A percentile compares a stretch with the other conserved stretches of the same genome.
Conservation (phyloP, 2,329 filamentous ascomycete genomes). For the Paecilomyces variotii region DNA sequence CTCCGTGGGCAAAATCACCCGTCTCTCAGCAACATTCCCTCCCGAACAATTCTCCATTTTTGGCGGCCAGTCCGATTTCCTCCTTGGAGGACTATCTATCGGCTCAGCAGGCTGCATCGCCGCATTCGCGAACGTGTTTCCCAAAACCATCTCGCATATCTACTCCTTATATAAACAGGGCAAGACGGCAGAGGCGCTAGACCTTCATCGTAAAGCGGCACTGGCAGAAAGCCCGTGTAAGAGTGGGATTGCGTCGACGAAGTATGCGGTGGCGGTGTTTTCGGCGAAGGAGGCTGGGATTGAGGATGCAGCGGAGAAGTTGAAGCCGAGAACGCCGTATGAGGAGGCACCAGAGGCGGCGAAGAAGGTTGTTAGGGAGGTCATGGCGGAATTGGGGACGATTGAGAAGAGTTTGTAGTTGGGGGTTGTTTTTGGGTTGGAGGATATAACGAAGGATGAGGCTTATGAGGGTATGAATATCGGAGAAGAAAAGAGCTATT, state of each 20-base stretch:
- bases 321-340: constrained; percentile 57
- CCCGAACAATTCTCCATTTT: constrained; percentile 57
- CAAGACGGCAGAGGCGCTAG: constrained; percentile 50
- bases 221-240: constrained; percentile 60
- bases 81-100: constrained; percentile 48
- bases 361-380: constrained; percentile 36
- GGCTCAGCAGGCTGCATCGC: constrained; percentile 50
- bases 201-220: constrained; percentile 54
- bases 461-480: neutral
- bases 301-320: constrained; percentile 48
- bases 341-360: constrained; percentile 36
- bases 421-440: neutral
- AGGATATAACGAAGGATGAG: neutral
- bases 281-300: constrained; percentile 54
- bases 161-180: constrained; percentile 56
- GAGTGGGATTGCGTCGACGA: constrained; percentile 58
- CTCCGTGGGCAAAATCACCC: constrained; percentile 53
- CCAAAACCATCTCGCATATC: constrained; percentile 48
- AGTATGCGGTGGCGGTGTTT: constrained; percentile 57
- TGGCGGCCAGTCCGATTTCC: constrained; percentile 66
- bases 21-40: constrained; percentile 45
- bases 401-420: constrained; percentile 27
- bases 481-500: too few species aligned
- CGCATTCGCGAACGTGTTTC: constrained; percentile 51
- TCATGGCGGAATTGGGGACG: constrained; percentile 33